Evolutionary conservation across 2,329 filamentous ascomycete genomes (phyloP).

Genomic region (Daldinia eschscholtzii): DNA sequence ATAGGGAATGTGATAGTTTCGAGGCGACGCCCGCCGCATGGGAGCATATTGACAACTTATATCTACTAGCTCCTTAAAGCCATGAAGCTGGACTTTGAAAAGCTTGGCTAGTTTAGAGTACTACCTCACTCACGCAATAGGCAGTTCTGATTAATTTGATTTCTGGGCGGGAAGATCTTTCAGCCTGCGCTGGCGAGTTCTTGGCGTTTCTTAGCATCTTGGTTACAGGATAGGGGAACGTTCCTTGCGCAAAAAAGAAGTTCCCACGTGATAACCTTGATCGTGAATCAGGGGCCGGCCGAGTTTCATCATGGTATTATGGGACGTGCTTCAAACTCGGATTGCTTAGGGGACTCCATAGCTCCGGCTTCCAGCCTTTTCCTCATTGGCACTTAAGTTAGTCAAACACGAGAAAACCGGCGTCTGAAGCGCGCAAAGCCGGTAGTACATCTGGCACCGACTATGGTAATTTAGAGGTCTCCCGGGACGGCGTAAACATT

Average conservation of each 20-base stretch:
- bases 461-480: not conserved
- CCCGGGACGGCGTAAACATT: slow-evolving; percentile 2
- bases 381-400: slow-evolving; percentile 23
- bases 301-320: slow-evolving; percentile 45
- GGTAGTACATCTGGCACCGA: slow-evolving; percentile 34
- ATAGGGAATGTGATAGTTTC: slow-evolving; percentile 16
- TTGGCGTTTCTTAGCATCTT: slow-evolving; percentile 38
- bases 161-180: slow-evolving; percentile 7
- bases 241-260: slow-evolving; percentile 8
- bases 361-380: slow-evolving; percentile 14
- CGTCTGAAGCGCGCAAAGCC: slow-evolving; percentile 29
- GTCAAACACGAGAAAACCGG: slow-evolving; percentile 28
- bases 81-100: slow-evolving; percentile 12
- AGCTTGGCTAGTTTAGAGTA: slow-evolving; percentile 14
- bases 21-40: slow-evolving; percentile 15
- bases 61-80: slow-evolving; percentile 9
- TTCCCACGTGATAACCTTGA: slow-evolving; percentile 42
- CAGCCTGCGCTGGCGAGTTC: slow-evolving; percentile 4
- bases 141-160: slow-evolving; percentile 23
- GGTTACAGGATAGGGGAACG: slow-evolving; percentile 18
- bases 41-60: slow-evolving; percentile 12
- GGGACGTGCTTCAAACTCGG: slow-evolving; percentile 46
- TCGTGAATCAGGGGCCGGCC: slow-evolving; percentile 40
- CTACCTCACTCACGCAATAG: slow-evolving; percentile 22
- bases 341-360: slow-evolving; percentile 23